Evolutionary conservation across 345 rosid species (phyloP).

Genomic region (Odontarrhena argentea): DNA sequence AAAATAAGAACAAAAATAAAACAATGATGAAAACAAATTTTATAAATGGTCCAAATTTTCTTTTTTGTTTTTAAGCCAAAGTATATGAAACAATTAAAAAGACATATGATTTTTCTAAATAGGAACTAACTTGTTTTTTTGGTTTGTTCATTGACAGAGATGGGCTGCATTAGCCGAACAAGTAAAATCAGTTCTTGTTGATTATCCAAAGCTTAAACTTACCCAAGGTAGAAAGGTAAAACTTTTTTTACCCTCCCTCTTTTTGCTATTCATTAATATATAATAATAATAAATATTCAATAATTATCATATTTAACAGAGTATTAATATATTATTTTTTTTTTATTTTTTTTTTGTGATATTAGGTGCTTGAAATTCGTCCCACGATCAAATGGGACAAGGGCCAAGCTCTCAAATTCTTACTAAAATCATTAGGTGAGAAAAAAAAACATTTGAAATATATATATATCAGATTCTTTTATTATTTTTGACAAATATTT

Average conservation of each 20-base stretch:
- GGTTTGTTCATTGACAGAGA: constrained; percentile 44
- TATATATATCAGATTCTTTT: neutral
- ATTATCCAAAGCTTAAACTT: constrained; percentile 71
- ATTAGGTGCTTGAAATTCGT: constrained; percentile 85
- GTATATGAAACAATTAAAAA: neutral
- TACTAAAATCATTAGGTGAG: constrained; percentile 79
- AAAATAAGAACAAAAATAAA: constrained; percentile 19
- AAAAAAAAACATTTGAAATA: neutral
- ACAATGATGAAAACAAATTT: neutral
- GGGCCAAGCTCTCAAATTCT: constrained; percentile 88
- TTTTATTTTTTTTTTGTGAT: constrained; percentile 13
- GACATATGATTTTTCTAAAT: constrained; percentile 12
- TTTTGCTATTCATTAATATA: constrained; percentile 11
- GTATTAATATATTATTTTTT: neutral
- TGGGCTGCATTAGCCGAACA: constrained; percentile 69
- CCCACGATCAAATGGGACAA: constrained; percentile 98
- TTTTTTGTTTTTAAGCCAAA: constrained; percentile 23
- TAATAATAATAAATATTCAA: neutral
- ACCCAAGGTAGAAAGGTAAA: constrained; percentile 85
- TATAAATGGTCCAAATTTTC: neutral
- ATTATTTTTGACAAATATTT: neutral
- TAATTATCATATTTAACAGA: neutral
- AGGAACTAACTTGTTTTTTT: neutral
- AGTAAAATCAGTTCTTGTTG: constrained; percentile 60
- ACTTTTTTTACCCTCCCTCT: neutral